These are phyloP conservation scores for Huntiella abstrusa DNA, from an alignment of 2,329 filamentous ascomycete species.

Conservation along the genomic window DNA sequence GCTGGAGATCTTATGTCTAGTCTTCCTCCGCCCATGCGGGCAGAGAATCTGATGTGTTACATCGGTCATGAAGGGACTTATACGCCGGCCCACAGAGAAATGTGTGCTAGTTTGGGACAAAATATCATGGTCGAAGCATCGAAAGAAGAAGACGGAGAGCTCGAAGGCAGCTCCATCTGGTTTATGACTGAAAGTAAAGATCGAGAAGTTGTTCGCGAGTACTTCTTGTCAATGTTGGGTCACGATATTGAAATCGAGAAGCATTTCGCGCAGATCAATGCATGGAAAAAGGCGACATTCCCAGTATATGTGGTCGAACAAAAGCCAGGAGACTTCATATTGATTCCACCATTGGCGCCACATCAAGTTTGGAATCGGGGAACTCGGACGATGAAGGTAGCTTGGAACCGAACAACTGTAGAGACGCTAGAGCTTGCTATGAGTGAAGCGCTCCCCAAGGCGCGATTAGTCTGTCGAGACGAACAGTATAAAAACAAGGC, in stretches of 20 bases:
- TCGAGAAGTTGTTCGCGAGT: slow-evolving; percentile 74
- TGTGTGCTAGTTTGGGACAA: slow-evolving; percentile 90
- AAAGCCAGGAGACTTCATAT: slow-evolving; percentile 72
- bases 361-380: slow-evolving; percentile 98
- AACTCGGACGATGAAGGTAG: slow-evolving; percentile 89
- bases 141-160: slow-evolving; percentile 47
- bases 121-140: slow-evolving; percentile 98
- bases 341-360: slow-evolving; percentile 80
- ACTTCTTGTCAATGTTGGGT: slow-evolving; percentile 79
- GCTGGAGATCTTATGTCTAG: slow-evolving; percentile 92
- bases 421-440: slow-evolving; percentile 79
- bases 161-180: slow-evolving; percentile 82
- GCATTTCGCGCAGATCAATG: slow-evolving; percentile 87
- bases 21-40: slow-evolving; percentile 68
- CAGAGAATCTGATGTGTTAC: slow-evolving; percentile 96
- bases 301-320: slow-evolving; percentile 88
- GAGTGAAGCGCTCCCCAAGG: slow-evolving; percentile 71
- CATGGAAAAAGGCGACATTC: slow-evolving; percentile 89
- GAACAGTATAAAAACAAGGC: slow-evolving; percentile 99
- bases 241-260: slow-evolving; percentile 96
- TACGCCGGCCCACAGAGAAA: slow-evolving; percentile 86
- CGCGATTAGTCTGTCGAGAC: slow-evolving; percentile 80
- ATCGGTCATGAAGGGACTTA: slow-evolving; percentile 95
- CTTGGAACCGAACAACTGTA: slow-evolving; percentile 89
- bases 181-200: slow-evolving; percentile 98